Evolutionary conservation across 768 basidiomycete genomes (phyloP).

Genomic region (Podaxis pistillaris): DNA sequence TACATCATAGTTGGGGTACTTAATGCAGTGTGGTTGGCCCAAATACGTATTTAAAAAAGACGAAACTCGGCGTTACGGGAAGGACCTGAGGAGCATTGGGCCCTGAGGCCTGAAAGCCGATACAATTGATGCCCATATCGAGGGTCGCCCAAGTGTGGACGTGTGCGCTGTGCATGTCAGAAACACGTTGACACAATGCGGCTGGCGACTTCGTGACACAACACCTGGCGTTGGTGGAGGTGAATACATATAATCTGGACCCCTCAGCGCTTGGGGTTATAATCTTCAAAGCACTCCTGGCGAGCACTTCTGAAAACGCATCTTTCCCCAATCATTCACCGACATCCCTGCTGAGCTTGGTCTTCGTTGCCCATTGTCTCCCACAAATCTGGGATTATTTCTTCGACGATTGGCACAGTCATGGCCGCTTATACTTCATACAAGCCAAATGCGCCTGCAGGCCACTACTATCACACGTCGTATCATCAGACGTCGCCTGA

Average conservation of each 20-base stretch:
- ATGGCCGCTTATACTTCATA: slow-evolving; percentile 19
- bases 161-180: slow-evolving; percentile 26
- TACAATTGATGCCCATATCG: neutral
- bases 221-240: neutral
- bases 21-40: neutral
- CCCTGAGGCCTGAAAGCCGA: neutral
- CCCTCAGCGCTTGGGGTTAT: neutral
- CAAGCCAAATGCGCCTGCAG: slow-evolving; percentile 5
- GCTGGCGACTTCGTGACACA: neutral
- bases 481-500: slow-evolving; percentile 10
- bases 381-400: slow-evolving; percentile 16
- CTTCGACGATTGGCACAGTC: slow-evolving; percentile 6
- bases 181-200: slow-evolving; percentile 35
- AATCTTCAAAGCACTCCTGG: slow-evolving; percentile 14
- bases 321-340: neutral
- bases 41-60: slow-evolving; percentile 1
- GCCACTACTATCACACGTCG: neutral
- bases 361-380: slow-evolving; percentile 7
- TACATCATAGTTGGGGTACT: neutral
- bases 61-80: neutral
- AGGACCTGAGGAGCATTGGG: neutral
- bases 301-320: slow-evolving; percentile 10
- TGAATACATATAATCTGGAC: slow-evolving; percentile 8
- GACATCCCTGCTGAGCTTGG: slow-evolving; percentile 11
- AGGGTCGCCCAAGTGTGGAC: slow-evolving; percentile 7